Percentiles rank a stretch among this genome's conserved stretches.
These are phyloP conservation scores for Hysterangium stoloniferum DNA, from an alignment of 768 basidiomycete genomes.

Conservation along the genomic window DNA sequence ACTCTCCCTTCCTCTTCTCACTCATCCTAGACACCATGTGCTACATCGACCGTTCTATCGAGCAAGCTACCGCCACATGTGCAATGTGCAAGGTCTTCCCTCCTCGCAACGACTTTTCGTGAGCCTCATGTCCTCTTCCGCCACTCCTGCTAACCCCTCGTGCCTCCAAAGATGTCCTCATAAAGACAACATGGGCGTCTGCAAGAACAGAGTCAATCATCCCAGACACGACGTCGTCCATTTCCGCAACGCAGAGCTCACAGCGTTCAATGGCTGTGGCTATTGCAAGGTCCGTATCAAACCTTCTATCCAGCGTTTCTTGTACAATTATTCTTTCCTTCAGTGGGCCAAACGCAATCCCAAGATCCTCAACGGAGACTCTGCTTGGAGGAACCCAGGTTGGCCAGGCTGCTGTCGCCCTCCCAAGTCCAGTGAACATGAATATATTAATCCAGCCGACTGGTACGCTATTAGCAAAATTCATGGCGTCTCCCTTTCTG, in stretches of 20 bases:
- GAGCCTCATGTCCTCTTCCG: slow-evolving; percentile 13
- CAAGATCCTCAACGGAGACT: slow-evolving; percentile 26
- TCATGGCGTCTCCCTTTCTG: slow-evolving; percentile 27
- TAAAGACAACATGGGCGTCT: slow-evolving; percentile 48
- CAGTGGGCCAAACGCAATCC: slow-evolving; percentile 64
- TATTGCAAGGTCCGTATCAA: slow-evolving; percentile 69
- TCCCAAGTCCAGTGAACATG: slow-evolving; percentile 50
- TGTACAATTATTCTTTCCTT: slow-evolving; percentile 18
- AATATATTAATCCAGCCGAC: slow-evolving; percentile 60
- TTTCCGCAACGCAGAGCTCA: slow-evolving; percentile 84
- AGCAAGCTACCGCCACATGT: slow-evolving; percentile 60
- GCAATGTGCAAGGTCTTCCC: slow-evolving; percentile 83
- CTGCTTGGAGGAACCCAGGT: slow-evolving; percentile 59
- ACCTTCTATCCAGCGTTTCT: slow-evolving; percentile 12
- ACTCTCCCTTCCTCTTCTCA: slow-evolving; percentile 16
- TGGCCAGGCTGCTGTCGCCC: slow-evolving; percentile 91
- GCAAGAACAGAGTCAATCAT: slow-evolving; percentile 65
- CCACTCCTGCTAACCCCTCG: slow-evolving; percentile 17
- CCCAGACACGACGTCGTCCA: slow-evolving; percentile 72
- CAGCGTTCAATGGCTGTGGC: slow-evolving; percentile 79
- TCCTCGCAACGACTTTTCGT: slow-evolving; percentile 48
- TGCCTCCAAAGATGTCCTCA: slow-evolving; percentile 59
- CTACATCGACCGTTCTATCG: slow-evolving; percentile 59
- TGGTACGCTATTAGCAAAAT: slow-evolving; percentile 76
- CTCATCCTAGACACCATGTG: slow-evolving; percentile 47